Evolutionary conservation across 768 basidiomycete species (phyloP).

Genomic region (Kwoniella dejecticola): DNA sequence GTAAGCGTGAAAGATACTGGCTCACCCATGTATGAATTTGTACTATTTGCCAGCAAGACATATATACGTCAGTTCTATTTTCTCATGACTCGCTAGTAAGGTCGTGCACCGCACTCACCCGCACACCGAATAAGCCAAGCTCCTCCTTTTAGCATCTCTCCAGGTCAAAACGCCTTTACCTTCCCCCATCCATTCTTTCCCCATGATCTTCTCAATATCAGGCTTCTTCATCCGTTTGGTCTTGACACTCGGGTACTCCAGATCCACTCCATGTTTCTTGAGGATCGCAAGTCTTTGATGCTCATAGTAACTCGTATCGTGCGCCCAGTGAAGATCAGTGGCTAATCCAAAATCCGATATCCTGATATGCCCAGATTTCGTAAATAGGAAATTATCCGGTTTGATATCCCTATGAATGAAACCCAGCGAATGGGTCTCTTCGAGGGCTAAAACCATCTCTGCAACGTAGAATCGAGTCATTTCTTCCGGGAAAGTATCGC

Average conservation of each 20-base stretch:
- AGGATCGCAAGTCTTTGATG: constrained; percentile 85
- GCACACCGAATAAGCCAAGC: constrained; percentile 63
- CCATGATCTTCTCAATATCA: constrained; percentile 82
- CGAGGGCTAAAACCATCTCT: constrained; percentile 95
- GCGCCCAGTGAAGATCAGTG: constrained; percentile 87
- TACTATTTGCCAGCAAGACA: too few relatives aligned
- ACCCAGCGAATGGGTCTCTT: constrained; percentile 87
- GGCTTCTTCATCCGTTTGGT: constrained; percentile 77
- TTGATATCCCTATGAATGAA: constrained; percentile 99
- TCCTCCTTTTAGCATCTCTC: constrained; percentile 89
- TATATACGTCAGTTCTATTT: too few relatives aligned
- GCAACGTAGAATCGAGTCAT: constrained; percentile 81
- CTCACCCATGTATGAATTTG: constrained; percentile 56
- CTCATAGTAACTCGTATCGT: constrained; percentile 95
- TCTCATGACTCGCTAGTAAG: neutral
- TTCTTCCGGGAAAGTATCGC: constrained; percentile 57
- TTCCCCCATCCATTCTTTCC: constrained; percentile 64
- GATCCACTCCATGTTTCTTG: constrained; percentile 90
- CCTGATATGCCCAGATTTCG: constrained; percentile 87
- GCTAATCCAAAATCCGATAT: constrained; percentile 95
- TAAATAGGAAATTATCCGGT: constrained; percentile 95
- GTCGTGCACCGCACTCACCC: constrained; percentile 42
- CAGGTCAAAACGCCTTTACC: constrained; percentile 86
- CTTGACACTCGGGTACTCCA: constrained; percentile 73
- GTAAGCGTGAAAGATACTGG: too few relatives aligned